A percentile compares a stretch with the other conserved stretches of the same genome.
phyloP scores from a whole-genome alignment of 352 stramenopile genomes.

The Globisporangium uncinulatum region DNA sequence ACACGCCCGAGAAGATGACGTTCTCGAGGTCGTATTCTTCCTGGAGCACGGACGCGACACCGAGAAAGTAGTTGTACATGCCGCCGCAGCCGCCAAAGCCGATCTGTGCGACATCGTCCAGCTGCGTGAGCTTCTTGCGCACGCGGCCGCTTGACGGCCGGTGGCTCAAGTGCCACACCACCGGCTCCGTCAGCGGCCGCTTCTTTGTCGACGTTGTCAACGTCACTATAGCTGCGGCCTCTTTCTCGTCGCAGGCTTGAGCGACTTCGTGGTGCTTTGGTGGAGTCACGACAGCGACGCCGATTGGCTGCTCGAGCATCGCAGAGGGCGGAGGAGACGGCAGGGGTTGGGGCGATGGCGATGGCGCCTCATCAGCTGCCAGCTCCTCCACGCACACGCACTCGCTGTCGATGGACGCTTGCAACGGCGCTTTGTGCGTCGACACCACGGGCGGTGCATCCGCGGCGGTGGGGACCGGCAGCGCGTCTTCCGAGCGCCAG shows the following conservation, averaged over 20 bases:
- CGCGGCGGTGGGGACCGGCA: too few species aligned
- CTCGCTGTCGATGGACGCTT: not conserved
- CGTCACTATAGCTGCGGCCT: not conserved
- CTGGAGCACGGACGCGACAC: conserved; percentile 68
- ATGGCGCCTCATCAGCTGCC: not conserved
- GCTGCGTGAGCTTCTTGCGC: conserved; percentile 47
- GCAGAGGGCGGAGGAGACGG: not conserved
- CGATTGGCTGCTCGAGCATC: not conserved
- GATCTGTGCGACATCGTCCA: conserved; percentile 61
- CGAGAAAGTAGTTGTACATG: conserved; percentile 87
- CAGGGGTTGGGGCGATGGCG: not conserved
- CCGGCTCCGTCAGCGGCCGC: conserved; percentile 7
- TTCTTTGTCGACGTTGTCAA: conserved; percentile 4
- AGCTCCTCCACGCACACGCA: too few species aligned
- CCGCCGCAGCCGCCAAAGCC: conserved; percentile 76
- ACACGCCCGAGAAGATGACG: conserved; percentile 77
- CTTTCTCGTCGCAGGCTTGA: not conserved
- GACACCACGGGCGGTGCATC: not conserved
- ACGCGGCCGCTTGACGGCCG: conserved; percentile 11
- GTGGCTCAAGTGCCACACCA: conserved; percentile 29
- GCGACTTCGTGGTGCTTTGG: not conserved
- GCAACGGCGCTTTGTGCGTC: not conserved
- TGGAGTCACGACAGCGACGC: not conserved
- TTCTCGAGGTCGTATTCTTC: conserved; percentile 68
- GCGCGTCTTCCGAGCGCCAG: conserved; percentile 23